Percentiles rank a stretch among this genome's conserved stretches.
Evolutionary conservation across 164 flowering plant species (phyloP).

Genomic region (Hamamelis virginiana): DNA sequence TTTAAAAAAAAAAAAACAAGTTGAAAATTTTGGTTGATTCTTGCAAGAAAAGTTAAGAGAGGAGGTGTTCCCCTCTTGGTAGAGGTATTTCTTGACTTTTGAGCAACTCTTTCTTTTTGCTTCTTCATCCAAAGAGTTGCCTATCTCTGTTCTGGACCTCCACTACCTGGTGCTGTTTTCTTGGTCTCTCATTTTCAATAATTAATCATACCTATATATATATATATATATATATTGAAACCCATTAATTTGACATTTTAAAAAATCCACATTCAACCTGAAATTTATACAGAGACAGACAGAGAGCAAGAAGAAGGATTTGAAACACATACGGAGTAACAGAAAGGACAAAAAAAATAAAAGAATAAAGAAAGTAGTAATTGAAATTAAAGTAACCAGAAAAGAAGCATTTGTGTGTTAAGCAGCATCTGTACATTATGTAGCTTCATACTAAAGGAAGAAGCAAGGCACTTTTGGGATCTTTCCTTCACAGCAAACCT

Average conservation of each 20-base stretch:
- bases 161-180: slow-evolving; percentile 3
- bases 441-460: background rate
- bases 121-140: too few species aligned
- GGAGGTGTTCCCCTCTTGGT: background rate
- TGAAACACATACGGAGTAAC: background rate
- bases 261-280: background rate
- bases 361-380: too few species aligned
- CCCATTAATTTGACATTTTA: background rate
- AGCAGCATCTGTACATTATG: slow-evolving; percentile 1
- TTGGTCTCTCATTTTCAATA: background rate
- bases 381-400: background rate
- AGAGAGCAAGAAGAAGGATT: background rate
- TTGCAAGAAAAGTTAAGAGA: slow-evolving; percentile 5
- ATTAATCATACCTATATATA: too few species aligned
- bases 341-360: background rate
- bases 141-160: slow-evolving; percentile 5
- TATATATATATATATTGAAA: too few species aligned
- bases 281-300: background rate
- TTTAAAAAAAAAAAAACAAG: too few species aligned
- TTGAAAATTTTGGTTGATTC: background rate
- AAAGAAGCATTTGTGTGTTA: background rate
- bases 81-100: background rate
- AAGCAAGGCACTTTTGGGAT: background rate
- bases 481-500: background rate
- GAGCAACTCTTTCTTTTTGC: background rate